Evolutionary conservation across 768 basidiomycete species (phyloP).

Genomic region (Suillus plorans): DNA sequence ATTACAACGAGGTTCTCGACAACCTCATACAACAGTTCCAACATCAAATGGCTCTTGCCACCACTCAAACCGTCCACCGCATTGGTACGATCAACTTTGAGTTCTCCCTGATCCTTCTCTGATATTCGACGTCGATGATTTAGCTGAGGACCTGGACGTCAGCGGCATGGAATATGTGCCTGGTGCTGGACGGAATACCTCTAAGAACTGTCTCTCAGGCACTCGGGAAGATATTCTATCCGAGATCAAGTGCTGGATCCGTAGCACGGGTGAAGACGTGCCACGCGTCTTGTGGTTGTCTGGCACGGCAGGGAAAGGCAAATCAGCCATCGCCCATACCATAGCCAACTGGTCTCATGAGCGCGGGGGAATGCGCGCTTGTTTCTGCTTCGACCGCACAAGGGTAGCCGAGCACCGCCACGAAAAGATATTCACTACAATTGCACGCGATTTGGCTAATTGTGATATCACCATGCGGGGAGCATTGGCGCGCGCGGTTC

Average conservation of each 20-base stretch:
- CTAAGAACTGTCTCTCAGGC: constrained; percentile 12
- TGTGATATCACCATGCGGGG: neutral
- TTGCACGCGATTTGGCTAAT: neutral
- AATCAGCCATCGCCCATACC: constrained; percentile 19
- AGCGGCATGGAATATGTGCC: neutral
- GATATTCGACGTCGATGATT: too few relatives aligned
- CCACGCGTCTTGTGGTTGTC: constrained; percentile 13
- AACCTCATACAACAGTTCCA: constrained; percentile 2
- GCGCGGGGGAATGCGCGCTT: constrained; percentile 15
- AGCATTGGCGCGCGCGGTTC: neutral
- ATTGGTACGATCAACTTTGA: too few relatives aligned
- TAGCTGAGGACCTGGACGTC: neutral
- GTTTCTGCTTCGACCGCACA: constrained; percentile 15
- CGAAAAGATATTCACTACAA: constrained; percentile 5
- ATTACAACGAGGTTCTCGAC: neutral
- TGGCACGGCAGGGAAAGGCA: constrained; percentile 17
- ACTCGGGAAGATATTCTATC: constrained; percentile 13
- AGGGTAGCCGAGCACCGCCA: neutral
- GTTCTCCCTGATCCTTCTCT: too few relatives aligned
- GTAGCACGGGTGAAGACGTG: neutral
- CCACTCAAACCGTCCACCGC: too few relatives aligned
- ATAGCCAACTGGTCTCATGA: constrained; percentile 13
- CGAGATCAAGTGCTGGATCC: constrained; percentile 17
- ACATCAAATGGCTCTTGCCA: neutral
- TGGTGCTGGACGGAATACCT: constrained; percentile 2